Evolutionary conservation across 495 filamentous ascomycete genomes (phyloP).

Genomic region (Aeminium ludgeri): DNA sequence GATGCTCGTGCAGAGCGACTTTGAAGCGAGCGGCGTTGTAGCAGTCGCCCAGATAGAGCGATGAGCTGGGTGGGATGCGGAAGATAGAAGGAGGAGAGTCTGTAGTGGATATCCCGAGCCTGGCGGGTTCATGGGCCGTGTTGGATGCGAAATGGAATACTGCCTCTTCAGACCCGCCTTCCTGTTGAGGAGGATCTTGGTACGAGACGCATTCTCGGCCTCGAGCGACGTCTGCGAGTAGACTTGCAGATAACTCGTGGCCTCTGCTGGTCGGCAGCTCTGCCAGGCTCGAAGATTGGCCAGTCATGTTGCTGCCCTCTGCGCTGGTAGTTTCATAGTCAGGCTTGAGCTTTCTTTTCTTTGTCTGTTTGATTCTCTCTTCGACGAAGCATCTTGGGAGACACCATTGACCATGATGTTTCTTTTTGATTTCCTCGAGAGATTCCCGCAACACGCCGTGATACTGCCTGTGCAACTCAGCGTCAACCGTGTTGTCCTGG

Average conservation of each 20-base stretch:
- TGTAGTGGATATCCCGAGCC: background rate
- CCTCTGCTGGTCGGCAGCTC: too few relatives aligned
- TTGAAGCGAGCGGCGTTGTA: constrained; percentile 16
- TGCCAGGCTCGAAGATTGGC: too few relatives aligned
- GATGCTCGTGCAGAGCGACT: constrained; percentile 15
- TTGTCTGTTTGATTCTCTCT: constrained; percentile 1
- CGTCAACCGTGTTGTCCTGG: constrained; percentile 3
- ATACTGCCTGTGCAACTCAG: constrained; percentile 16
- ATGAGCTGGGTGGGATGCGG: constrained; percentile 35
- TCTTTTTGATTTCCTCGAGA: constrained; percentile 19
- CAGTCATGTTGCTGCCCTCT: too few relatives aligned
- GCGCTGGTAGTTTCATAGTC: background rate
- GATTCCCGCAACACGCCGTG: constrained; percentile 14
- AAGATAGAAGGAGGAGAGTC: constrained; percentile 16
- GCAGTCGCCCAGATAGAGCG: constrained; percentile 31
- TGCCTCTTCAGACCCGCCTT: too few relatives aligned
- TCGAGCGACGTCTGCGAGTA: too few relatives aligned
- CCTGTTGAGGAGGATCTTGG: too few relatives aligned
- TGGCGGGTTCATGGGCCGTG: constrained; percentile 2
- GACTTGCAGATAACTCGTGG: too few relatives aligned
- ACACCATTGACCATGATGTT: constrained; percentile 28
- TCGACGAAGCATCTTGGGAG: constrained; percentile 16
- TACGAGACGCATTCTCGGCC: too few relatives aligned
- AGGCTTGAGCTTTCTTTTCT: constrained; percentile 13
- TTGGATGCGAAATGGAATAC: background rate